Percentiles rank a stretch among this genome's conserved stretches.
Evolutionary conservation across 176 grass and related monocot genomes (phyloP).

Genomic region (Carex littledalei): DNA sequence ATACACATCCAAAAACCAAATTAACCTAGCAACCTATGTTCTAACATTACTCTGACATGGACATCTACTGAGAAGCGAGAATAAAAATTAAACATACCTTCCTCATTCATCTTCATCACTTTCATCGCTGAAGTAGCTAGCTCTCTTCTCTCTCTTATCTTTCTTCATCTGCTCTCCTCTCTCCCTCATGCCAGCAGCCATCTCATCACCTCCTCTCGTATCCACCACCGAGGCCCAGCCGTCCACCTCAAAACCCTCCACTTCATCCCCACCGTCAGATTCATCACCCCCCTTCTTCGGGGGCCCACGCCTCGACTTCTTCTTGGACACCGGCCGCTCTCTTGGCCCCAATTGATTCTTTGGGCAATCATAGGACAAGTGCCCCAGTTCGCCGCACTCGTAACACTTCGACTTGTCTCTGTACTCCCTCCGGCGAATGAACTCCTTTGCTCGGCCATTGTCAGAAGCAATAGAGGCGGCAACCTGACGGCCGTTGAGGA

Average conservation of each 20-base stretch:
- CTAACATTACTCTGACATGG: not conserved
- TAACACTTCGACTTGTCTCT: slow-evolving; percentile 83
- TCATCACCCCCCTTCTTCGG: not conserved
- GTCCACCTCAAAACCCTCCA: slow-evolving; percentile 23
- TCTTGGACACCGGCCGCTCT: slow-evolving; percentile 56
- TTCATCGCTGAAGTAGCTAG: slow-evolving; percentile 95
- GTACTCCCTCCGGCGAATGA: slow-evolving; percentile 87
- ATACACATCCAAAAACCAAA: not conserved
- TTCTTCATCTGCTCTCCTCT: slow-evolving; percentile 23
- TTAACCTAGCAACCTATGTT: not conserved
- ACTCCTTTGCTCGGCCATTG: slow-evolving; percentile 80
- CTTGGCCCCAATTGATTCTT: slow-evolving; percentile 81
- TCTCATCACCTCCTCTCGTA: slow-evolving; percentile 35
- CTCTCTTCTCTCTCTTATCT: slow-evolving; percentile 68
- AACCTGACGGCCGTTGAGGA: slow-evolving; percentile 45
- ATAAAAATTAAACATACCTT: slow-evolving; percentile 13
- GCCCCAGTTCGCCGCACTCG: slow-evolving; percentile 71
- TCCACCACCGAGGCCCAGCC: slow-evolving; percentile 46
- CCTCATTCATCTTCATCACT: slow-evolving; percentile 68
- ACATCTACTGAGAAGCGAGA: not conserved
- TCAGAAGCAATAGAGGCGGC: slow-evolving; percentile 72
- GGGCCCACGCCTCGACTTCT: slow-evolving; percentile 30
- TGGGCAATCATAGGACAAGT: slow-evolving; percentile 96
- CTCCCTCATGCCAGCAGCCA: slow-evolving; percentile 39
- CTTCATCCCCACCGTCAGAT: slow-evolving; percentile 11